A percentile compares a stretch with the other conserved stretches of the same genome.
Conservation (phyloP, 768 basidiomycete species). For the Rhizopogon rudus region DNA sequence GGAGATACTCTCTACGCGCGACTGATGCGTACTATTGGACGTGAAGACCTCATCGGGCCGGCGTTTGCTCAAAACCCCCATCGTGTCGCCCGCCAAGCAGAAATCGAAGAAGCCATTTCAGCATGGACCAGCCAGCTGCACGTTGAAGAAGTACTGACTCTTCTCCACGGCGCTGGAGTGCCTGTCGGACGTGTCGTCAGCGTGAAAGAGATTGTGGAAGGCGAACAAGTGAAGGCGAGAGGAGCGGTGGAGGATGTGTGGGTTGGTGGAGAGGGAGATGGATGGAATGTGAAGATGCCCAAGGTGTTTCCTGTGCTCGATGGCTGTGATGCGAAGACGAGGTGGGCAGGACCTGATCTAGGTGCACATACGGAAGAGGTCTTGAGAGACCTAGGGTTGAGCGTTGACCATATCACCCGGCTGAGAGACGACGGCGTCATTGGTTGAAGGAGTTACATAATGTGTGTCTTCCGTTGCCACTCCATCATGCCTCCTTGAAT, state of each 20-base stretch:
- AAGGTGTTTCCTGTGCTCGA: conserved; percentile 60
- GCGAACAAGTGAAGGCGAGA: conserved; percentile 49
- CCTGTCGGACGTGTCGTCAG: conserved; percentile 61
- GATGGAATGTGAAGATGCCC: conserved; percentile 67
- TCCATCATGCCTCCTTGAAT: no score
- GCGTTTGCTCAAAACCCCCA: conserved; percentile 39
- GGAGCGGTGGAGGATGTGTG: conserved; percentile 56
- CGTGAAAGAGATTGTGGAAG: conserved; percentile 59
- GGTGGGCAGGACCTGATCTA: conserved; percentile 66
- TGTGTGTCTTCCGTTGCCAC: no score
- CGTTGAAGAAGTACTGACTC: conserved; percentile 47
- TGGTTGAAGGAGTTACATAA: conserved; percentile 12
- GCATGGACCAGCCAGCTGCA: conserved; percentile 50
- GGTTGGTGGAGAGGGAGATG: conserved; percentile 35
- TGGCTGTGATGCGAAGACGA: conserved; percentile 51
- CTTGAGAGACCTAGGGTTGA: conserved; percentile 39
- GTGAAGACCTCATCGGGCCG: conserved; percentile 55
- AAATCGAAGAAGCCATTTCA: conserved; percentile 60
- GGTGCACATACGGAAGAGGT: conserved; percentile 54
- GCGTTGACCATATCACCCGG: conserved; percentile 29
- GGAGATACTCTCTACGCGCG: conserved; percentile 66
- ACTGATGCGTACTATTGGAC: conserved; percentile 56
- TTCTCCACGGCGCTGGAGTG: conserved; percentile 48
- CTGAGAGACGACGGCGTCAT: conserved; percentile 40
- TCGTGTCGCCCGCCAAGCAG: conserved; percentile 36